Evolutionary conservation across 257 asterid genomes (phyloP).

Genomic region (Phtheirospermum japonicum): DNA sequence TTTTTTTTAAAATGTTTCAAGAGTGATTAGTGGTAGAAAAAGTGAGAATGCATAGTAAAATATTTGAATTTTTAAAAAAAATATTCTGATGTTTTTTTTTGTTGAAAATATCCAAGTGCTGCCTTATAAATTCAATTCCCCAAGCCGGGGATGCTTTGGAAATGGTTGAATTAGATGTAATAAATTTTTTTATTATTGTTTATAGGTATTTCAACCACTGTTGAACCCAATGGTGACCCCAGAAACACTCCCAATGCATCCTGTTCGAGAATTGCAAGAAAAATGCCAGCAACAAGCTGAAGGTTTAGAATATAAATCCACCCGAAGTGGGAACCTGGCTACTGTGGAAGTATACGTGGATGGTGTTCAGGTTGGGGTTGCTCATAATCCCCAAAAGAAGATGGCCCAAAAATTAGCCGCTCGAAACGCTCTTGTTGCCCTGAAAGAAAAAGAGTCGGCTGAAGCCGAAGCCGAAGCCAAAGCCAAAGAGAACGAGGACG

Average conservation of each 20-base stretch:
- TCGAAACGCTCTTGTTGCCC: slow-evolving; percentile 81
- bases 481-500: slow-evolving; percentile 42
- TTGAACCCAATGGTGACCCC: slow-evolving; percentile 98
- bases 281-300: slow-evolving; percentile 98
- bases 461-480: slow-evolving; percentile 53
- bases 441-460: slow-evolving; percentile 75
- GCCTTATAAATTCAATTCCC: too few relatives aligned
- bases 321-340: slow-evolving; percentile 76
- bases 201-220: slow-evolving; percentile 87
- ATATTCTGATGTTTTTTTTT: too few relatives aligned
- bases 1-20: too few relatives aligned
- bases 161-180: slow-evolving; percentile 8
- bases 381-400: slow-evolving; percentile 91
- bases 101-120: too few relatives aligned
- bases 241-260: slow-evolving; percentile 99
- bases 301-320: slow-evolving; percentile 93
- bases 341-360: slow-evolving; percentile 89
- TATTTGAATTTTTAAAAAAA: too few relatives aligned
- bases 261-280: slow-evolving; percentile 95
- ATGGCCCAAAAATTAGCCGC: slow-evolving; percentile 99
- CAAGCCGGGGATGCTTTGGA: slow-evolving; percentile 9
- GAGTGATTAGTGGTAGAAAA: too few relatives aligned
- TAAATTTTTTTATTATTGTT: slow-evolving; percentile 12
- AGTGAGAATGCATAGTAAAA: too few relatives aligned
- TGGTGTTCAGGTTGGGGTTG: slow-evolving; percentile 81